Evolutionary conservation across 2,329 filamentous ascomycete species (phyloP).

Genomic region (Trichoderma aggressivum): DNA sequence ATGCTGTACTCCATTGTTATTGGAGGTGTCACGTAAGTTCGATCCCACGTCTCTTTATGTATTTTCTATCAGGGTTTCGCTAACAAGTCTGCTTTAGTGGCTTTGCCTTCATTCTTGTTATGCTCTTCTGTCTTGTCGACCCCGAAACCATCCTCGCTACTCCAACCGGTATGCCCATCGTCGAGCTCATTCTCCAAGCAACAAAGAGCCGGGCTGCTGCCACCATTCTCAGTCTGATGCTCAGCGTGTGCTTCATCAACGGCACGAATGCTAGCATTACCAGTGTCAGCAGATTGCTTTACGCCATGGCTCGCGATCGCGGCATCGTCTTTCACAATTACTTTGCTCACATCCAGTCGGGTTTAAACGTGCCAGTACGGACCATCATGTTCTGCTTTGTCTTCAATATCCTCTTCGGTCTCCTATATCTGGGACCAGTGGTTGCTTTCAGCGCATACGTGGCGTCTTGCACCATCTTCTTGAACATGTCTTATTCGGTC

Average conservation of each 20-base stretch:
- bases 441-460: slow-evolving; percentile 10
- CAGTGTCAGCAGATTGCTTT: slow-evolving; percentile 10
- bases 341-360: slow-evolving; percentile 7
- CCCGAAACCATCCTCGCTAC: neutral
- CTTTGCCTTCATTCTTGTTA: neutral
- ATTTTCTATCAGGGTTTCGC: neutral
- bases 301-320: slow-evolving; percentile 9
- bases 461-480: slow-evolving; percentile 12
- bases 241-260: slow-evolving; percentile 5
- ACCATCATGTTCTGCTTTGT: slow-evolving; percentile 16
- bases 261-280: slow-evolving; percentile 11
- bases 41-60: too few relatives aligned
- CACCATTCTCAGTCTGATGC: slow-evolving; percentile 10
- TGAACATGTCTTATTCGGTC: slow-evolving; percentile 5
- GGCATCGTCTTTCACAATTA: slow-evolving; percentile 7
- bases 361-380: slow-evolving; percentile 4
- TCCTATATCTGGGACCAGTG: neutral
- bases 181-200: slow-evolving; percentile 8
- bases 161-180: slow-evolving; percentile 5
- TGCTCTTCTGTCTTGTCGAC: slow-evolving; percentile 4
- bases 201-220: slow-evolving; percentile 5
- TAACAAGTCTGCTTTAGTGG: neutral
- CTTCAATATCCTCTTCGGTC: slow-evolving; percentile 5
- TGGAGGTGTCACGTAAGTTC: slow-evolving; percentile 5
- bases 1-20: slow-evolving; percentile 7